Evolutionary conservation across 2,329 filamentous ascomycete species (phyloP), one percentile per base, ranked within the genome.

Genomic region (Ophiostoma tasmaniense): DNA sequence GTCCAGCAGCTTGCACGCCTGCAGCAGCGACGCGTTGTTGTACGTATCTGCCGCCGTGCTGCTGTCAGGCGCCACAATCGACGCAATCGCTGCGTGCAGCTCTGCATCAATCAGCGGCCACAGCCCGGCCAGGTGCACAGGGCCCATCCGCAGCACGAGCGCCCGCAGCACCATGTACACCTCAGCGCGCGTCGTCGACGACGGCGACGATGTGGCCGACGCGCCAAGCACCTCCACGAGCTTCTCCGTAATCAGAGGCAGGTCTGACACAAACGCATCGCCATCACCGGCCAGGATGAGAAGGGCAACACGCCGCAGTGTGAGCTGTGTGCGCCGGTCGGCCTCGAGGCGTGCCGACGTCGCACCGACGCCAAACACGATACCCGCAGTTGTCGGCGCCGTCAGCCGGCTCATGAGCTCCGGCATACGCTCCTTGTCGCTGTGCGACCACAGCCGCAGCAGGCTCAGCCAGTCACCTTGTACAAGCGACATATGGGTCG

Each of bases 351-450:
- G 86, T 45, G 95, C 95, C 61, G 93, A 96, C 28, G 92, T 93
- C 7, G 95, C 95, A 13, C 96, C 96, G 0, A 99, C 95, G n/a
- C 95, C 95, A 75, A 99, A 99, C 76, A 99, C 94, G 73, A 99
- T 96, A 10, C 95, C 95, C 0, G 96, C 95, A 17, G 93, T 94
- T 1, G 93, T 92, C 6, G 95, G 95, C 3, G 93, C 95, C 6
- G 89, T 89, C 71, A 99, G 85, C 25, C 92, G 89, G 50, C 86
- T 83, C 10, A 98, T 79, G 3, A 97, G 81, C 71, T 99, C 95
- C 0, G 89, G 82, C 79, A 99, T 85, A 64, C 91, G 88, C 68
- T 97, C 93, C 79, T 96, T 97, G 77, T 99, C 95, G 20, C 87
- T 87, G 17, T 93, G 80, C 3, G 88, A 85, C 91, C 93, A 97